Percentiles rank a stretch among this genome's conserved stretches.
These are phyloP conservation scores for Trypanosomatidae sp. DNA, from an alignment of 208 protist genomes.

Conservation along the genomic window DNA sequence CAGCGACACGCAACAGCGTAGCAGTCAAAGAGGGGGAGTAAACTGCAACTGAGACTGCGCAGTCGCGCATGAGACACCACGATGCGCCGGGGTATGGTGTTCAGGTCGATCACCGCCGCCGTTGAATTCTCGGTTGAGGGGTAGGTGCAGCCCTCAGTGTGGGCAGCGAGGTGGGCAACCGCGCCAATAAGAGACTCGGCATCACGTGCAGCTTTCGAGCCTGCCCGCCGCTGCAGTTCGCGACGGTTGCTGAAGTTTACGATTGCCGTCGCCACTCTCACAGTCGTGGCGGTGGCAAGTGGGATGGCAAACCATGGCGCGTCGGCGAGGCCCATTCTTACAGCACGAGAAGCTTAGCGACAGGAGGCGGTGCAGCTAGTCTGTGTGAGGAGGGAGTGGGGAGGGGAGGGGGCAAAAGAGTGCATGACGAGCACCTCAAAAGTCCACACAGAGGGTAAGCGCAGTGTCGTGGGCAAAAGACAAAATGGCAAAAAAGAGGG, in stretches of 20 bases:
- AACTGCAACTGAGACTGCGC: background rate
- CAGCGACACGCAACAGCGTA: conserved; percentile 21
- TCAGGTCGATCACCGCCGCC: conserved; percentile 1
- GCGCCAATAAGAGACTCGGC: conserved; percentile 1
- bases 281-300: background rate
- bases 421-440: background rate
- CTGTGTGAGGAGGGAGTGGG: background rate
- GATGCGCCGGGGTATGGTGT: conserved; percentile 9
- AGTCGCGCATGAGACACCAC: background rate
- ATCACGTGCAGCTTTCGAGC: background rate
- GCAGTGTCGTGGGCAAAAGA: background rate
- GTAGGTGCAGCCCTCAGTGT: no score
- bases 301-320: conserved; percentile 19
- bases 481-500: background rate
- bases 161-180: background rate
- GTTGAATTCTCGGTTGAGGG: background rate
- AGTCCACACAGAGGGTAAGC: background rate
- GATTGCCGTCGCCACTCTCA: conserved; percentile 1
- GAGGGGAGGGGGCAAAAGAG: background rate
- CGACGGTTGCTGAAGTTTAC: conserved; percentile 1
- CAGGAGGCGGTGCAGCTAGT: background rate
- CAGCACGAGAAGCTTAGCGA: background rate
- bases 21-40: conserved; percentile 24
- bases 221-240: background rate
- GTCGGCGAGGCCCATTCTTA: background rate